Conservation (phyloP, 2,329 filamentous ascomycete genomes). For the Diaporthe humulicola region DNA sequence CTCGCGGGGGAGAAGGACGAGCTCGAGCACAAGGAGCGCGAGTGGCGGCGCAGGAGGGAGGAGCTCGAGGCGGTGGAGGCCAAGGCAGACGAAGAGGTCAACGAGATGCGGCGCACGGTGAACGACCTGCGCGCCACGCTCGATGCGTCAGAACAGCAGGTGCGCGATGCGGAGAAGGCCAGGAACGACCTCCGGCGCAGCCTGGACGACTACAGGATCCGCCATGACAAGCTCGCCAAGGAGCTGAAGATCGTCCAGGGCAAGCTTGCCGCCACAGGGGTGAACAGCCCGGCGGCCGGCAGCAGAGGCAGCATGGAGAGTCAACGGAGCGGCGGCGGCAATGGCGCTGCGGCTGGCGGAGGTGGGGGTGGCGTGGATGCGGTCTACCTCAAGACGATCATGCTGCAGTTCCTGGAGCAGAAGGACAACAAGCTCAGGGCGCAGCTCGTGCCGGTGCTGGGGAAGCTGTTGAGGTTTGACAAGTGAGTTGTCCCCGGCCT, state of each 20-base stretch:
- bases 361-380: conserved; percentile 57
- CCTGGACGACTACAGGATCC: conserved; percentile 81
- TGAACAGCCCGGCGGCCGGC: conserved; percentile 47
- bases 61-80: conserved; percentile 81
- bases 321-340: conserved; percentile 54
- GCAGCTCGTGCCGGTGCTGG: conserved; percentile 83
- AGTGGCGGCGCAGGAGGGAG: conserved; percentile 80
- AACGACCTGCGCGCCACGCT: conserved; percentile 82
- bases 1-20: conserved; percentile 83
- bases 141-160: conserved; percentile 88
- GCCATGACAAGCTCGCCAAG: conserved; percentile 85
- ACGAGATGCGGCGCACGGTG: conserved; percentile 83
- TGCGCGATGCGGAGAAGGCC: conserved; percentile 86
- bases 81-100: conserved; percentile 78
- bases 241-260: conserved; percentile 68
- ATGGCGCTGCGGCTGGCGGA: conserved; percentile 41
- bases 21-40: conserved; percentile 78
- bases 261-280: conserved; percentile 53
- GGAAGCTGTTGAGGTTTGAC: conserved; percentile 82
- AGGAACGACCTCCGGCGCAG: conserved; percentile 80
- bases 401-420: conserved; percentile 85
- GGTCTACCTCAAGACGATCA: conserved; percentile 83
- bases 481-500: conserved; percentile 64
- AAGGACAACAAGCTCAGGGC: conserved; percentile 82
- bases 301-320: conserved; percentile 61